phyloP scores from a whole-genome alignment of 257 asterid genomes.

The Mentha longifolia region DNA sequence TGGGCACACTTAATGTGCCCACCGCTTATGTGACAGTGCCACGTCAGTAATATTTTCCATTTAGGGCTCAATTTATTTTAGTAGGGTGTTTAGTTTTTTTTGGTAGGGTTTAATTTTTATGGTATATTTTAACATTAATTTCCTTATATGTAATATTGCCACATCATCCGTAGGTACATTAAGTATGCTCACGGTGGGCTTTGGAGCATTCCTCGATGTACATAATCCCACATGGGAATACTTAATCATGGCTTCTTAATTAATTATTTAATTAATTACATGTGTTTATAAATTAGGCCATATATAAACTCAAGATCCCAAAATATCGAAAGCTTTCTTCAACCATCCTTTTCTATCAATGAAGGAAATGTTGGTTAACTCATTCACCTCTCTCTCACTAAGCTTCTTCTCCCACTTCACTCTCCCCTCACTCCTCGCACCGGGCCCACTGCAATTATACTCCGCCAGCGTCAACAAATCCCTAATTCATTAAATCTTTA shows the following conservation, averaged over 20 bases:
- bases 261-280: not conserved
- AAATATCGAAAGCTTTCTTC: not conserved
- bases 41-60: too few relatives aligned
- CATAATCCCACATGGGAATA: not conserved
- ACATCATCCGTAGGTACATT: too few relatives aligned
- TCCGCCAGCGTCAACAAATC: not conserved
- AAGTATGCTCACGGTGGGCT: too few relatives aligned
- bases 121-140: too few relatives aligned
- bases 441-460: not conserved
- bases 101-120: too few relatives aligned
- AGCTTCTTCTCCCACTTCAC: slow-evolving; percentile 21
- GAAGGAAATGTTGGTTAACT: not conserved
- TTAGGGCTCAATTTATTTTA: too few relatives aligned
- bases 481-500: not conserved
- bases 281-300: not conserved
- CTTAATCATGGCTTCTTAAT: too few relatives aligned
- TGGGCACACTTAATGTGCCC: too few relatives aligned
- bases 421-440: slow-evolving; percentile 10
- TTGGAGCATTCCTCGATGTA: too few relatives aligned
- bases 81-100: too few relatives aligned
- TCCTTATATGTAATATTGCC: too few relatives aligned
- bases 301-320: not conserved
- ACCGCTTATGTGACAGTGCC: too few relatives aligned
- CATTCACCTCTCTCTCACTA: not conserved
- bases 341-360: slow-evolving; percentile 22